Conservation (phyloP, 345 rosid genomes). For the Salix exigua region DNA sequence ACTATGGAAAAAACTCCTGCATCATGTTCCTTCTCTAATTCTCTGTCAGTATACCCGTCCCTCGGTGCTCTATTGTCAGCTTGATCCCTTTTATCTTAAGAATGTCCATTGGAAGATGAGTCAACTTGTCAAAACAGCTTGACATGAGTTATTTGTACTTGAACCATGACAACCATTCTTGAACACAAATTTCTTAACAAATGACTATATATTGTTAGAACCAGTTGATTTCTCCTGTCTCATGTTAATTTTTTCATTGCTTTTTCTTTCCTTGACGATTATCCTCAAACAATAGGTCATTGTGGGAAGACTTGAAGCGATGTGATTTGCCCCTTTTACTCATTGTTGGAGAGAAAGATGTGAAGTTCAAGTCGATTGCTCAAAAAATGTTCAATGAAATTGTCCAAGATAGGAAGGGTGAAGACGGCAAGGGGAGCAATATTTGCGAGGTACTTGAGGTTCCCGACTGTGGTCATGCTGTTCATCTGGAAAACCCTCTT, state of each 20-base stretch:
- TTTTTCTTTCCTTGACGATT: neutral
- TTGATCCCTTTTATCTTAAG: neutral
- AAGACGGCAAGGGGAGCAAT: neutral
- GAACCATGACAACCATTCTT: neutral
- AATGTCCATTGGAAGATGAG: neutral
- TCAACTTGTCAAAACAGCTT: neutral
- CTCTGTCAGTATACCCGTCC: neutral
- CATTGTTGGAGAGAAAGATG: conserved; percentile 63
- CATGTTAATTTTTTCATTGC: neutral
- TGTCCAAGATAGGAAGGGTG: conserved; percentile 15
- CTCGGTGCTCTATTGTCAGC: neutral
- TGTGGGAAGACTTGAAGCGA: conserved; percentile 77
- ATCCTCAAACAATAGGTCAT: conserved; percentile 41
- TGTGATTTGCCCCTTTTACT: conserved; percentile 52
- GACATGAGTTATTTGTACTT: neutral
- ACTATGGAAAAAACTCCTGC: neutral
- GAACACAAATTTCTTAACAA: neutral
- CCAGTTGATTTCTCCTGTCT: neutral
- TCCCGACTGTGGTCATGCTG: conserved; percentile 76
- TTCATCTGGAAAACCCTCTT: conserved; percentile 83
- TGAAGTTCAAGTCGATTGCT: conserved; percentile 64
- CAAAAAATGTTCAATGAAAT: conserved; percentile 40
- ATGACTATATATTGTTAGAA: neutral
- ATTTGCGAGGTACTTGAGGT: conserved; percentile 48
- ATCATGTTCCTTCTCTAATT: neutral